A percentile compares a stretch with the other conserved stretches of the same genome.
phyloP scores from a whole-genome alignment of 352 stramenopile genomes.

The Globisporangium nodosum region DNA sequence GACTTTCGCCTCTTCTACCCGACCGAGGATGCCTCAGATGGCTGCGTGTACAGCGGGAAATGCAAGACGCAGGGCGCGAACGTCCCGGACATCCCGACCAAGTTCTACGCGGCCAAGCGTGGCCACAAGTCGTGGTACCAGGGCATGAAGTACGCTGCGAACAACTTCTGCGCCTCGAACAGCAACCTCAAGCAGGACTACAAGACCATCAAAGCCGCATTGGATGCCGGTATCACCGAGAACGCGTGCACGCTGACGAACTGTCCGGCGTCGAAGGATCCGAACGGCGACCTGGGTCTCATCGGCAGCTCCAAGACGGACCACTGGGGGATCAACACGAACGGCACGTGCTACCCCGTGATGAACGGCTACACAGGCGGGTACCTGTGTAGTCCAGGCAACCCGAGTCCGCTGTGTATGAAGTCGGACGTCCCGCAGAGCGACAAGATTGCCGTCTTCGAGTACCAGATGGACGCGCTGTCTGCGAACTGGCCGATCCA shows the following conservation, averaged over 20 bases:
- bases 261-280: no score
- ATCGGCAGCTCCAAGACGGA: slow-evolving; percentile 17
- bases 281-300: no score
- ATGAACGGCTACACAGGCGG: slow-evolving; percentile 53
- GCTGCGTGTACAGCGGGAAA: no score
- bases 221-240: slow-evolving; percentile 7
- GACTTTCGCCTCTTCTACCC: slow-evolving; percentile 27
- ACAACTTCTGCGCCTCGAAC: slow-evolving; percentile 40
- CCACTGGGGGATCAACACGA: slow-evolving; percentile 54
- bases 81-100: no score
- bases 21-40: no score
- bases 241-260: no score
- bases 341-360: slow-evolving; percentile 51
- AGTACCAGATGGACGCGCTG: slow-evolving; percentile 91
- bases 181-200: no score
- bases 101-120: slow-evolving; percentile 23
- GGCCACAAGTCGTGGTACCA: slow-evolving; percentile 73
- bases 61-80: no score
- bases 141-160: slow-evolving; percentile 44
- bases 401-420: slow-evolving; percentile 26
- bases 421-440: slow-evolving; percentile 9
- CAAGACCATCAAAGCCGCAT: no score
- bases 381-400: slow-evolving; percentile 42
- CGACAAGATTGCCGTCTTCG: slow-evolving; percentile 34
- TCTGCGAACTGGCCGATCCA: slow-evolving; percentile 88